Percentiles rank a stretch among this genome's conserved stretches.
Evolutionary conservation across 2,329 filamentous ascomycete species (phyloP).

Genomic region (Uncinocarpus reesii): DNA sequence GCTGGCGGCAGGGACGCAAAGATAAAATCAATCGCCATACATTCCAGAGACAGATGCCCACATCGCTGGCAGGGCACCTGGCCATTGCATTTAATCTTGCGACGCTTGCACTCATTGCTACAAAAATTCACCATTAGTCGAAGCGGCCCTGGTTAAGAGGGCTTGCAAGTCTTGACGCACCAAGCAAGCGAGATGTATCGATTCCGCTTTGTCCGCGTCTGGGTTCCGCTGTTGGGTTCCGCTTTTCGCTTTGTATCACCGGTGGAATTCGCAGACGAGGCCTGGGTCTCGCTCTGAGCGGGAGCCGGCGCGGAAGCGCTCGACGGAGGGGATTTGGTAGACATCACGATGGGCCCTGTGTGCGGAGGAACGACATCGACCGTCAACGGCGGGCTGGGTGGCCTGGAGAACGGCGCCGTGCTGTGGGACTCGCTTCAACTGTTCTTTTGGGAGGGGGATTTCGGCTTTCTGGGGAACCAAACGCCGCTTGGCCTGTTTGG

Average conservation of each 20-base stretch:
- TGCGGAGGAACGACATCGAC: neutral
- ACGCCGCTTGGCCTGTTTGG: conserved; percentile 6
- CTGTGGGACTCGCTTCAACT: conserved; percentile 1
- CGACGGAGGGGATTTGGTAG: conserved; percentile 5
- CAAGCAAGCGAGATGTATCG: conserved; percentile 59
- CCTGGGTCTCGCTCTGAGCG: neutral
- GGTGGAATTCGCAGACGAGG: neutral
- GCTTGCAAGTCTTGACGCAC: conserved; percentile 31
- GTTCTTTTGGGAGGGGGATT: neutral
- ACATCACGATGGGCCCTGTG: neutral
- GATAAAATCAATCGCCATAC: conserved; percentile 22
- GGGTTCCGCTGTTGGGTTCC: conserved; percentile 37
- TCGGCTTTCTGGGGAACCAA: neutral
- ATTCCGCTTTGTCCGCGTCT: conserved; percentile 52
- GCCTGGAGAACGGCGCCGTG: neutral
- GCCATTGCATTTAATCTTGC: conserved; percentile 60
- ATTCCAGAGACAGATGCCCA: conserved; percentile 54
- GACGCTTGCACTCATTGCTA: conserved; percentile 55
- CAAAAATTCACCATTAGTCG: conserved; percentile 1
- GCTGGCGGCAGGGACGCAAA: neutral
- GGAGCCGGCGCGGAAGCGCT: neutral
- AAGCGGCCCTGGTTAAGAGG: neutral
- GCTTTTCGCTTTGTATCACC: conserved; percentile 33
- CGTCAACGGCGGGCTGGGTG: neutral
- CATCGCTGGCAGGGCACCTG: conserved; percentile 55